Percentiles rank a stretch among this genome's conserved stretches.
These are phyloP conservation scores for Carex cristatella DNA, from an alignment of 176 grass and related monocot species.

Conservation along the genomic window DNA sequence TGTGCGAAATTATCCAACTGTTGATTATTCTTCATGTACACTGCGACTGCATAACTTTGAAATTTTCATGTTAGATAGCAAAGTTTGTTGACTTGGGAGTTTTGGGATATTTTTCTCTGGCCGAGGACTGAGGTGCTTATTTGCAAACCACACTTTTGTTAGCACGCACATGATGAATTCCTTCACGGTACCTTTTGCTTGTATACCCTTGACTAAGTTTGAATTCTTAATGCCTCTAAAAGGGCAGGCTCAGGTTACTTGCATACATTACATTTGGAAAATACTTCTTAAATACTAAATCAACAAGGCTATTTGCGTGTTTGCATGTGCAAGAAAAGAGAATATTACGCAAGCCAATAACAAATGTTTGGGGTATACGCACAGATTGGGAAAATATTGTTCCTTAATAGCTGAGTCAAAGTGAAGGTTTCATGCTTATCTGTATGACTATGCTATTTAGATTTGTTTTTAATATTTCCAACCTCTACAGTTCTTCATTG, in stretches of 20 bases:
- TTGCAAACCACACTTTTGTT: background rate
- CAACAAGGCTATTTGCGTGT: background rate
- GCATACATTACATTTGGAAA: background rate
- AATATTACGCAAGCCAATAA: background rate
- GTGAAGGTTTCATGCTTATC: slow-evolving; percentile 6
- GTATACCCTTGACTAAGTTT: background rate
- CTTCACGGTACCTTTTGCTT: background rate
- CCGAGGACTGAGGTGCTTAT: background rate
- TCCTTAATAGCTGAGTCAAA: background rate
- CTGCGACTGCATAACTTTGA: background rate
- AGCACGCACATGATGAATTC: background rate
- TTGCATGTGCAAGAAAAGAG: background rate
- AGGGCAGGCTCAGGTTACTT: background rate
- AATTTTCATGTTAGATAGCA: slow-evolving; percentile 11
- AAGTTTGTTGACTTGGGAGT: slow-evolving; percentile 14
- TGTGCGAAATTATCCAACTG: background rate
- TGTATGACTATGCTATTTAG: slow-evolving; percentile 1
- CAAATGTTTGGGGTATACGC: background rate
- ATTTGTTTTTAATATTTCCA: background rate
- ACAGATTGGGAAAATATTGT: background rate
- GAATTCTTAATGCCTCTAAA: background rate
- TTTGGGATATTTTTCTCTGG: slow-evolving; percentile 5
- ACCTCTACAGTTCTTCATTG: background rate
- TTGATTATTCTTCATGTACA: background rate
- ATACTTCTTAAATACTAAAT: background rate